phyloP scores from a whole-genome alignment of 805 yeast genomes.

The Lipomyces spencermartinsiae region DNA sequence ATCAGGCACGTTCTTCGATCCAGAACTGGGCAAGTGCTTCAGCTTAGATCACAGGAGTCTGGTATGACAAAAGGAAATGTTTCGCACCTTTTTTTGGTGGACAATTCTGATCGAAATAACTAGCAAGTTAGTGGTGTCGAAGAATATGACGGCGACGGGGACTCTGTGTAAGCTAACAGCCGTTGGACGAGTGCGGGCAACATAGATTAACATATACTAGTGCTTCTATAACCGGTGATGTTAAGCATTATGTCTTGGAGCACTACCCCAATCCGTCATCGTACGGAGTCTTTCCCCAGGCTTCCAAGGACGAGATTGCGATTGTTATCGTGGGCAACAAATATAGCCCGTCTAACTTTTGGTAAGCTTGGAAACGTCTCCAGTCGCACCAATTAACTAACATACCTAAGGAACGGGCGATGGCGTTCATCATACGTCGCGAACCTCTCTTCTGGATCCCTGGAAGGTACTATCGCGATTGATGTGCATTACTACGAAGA shows the following conservation, averaged over 20 bases:
- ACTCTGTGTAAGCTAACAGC: conserved; percentile 20
- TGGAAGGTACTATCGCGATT: conserved; percentile 63
- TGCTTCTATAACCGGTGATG: conserved; percentile 44
- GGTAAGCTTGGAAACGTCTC: conserved; percentile 62
- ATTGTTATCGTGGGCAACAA: conserved; percentile 73
- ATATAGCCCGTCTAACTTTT: conserved; percentile 74
- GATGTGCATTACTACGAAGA: conserved; percentile 95
- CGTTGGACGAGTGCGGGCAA: conserved; percentile 44
- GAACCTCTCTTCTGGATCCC: conserved; percentile 43
- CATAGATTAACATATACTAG: conserved; percentile 42
- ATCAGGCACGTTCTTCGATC: conserved; percentile 60
- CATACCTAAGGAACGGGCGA: conserved; percentile 82
- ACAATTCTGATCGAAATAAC: conserved; percentile 39
- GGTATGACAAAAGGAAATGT: conserved; percentile 23
- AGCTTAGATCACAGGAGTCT: conserved; percentile 59
- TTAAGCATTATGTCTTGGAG: conserved; percentile 61
- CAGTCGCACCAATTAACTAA: conserved; percentile 54
- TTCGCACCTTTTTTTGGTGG: background rate
- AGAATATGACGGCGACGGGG: conserved; percentile 42
- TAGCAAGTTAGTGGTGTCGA: conserved; percentile 62
- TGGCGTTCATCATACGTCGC: conserved; percentile 76
- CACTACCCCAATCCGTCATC: conserved; percentile 70
- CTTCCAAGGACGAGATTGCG: conserved; percentile 44
- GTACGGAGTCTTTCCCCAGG: conserved; percentile 52
- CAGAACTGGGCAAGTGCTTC: conserved; percentile 55